These are phyloP conservation scores for Cryphonectria carpinicola DNA, from an alignment of 2,329 filamentous ascomycete species.

Conservation along the genomic window DNA sequence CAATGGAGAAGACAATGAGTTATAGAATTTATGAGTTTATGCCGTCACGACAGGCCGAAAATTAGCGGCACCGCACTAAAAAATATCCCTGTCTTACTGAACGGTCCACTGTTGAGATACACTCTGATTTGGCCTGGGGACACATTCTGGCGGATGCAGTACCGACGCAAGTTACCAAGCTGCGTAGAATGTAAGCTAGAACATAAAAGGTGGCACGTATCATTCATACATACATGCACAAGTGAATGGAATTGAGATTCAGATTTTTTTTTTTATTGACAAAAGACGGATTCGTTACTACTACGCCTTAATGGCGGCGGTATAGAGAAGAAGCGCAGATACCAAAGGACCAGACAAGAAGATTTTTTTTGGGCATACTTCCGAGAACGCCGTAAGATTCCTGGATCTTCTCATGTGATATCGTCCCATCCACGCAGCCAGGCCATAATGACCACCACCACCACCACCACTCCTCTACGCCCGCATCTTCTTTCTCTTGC, in stretches of 20 bases:
- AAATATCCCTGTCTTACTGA: slow-evolving; percentile 9
- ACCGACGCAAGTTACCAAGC: neutral
- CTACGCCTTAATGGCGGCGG: neutral
- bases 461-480: slow-evolving; percentile 57
- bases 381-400: slow-evolving; percentile 9
- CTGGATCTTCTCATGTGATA: slow-evolving; percentile 20
- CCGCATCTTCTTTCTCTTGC: slow-evolving; percentile 95
- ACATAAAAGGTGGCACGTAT: neutral
- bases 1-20: neutral
- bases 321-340: neutral
- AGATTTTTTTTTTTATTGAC: neutral
- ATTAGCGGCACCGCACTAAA: slow-evolving; percentile 25
- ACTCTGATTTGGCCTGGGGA: neutral
- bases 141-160: neutral
- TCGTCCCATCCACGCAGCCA: slow-evolving; percentile 7
- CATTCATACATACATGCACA: neutral
- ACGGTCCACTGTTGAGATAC: neutral
- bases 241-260: neutral
- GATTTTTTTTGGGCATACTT: neutral
- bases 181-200: neutral
- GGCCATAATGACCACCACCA: slow-evolving; percentile 2
- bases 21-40: slow-evolving; percentile 12
- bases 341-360: neutral
- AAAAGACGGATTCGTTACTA: neutral
- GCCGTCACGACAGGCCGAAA: slow-evolving; percentile 21